Percentiles rank a stretch among this genome's conserved stretches.
Conservation (phyloP, 805 yeast species). For the Saturnispora hagleri region DNA sequence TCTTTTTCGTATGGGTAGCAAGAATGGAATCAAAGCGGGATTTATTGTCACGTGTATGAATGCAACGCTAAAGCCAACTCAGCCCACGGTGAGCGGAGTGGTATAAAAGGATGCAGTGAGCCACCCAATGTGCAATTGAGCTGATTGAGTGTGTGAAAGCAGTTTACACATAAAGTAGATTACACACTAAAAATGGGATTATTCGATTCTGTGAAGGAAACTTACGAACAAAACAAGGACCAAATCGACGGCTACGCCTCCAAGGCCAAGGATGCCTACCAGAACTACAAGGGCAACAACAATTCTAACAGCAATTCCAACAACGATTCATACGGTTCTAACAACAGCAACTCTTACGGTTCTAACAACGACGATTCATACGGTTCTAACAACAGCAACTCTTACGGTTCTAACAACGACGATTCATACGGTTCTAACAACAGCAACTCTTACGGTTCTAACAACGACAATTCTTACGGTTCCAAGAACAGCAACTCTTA, state of each 20-base stretch:
- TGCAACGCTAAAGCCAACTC: neutral
- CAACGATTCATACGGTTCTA: slow-evolving; percentile 3
- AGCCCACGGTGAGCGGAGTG: neutral
- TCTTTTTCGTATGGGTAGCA: neutral
- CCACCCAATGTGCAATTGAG: neutral
- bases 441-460: slow-evolving; percentile 15
- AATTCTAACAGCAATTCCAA: slow-evolving; percentile 9
- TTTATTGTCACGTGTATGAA: neutral
- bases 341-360: slow-evolving; percentile 8
- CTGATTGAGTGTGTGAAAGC: neutral
- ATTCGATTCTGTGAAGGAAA: slow-evolving; percentile 34
- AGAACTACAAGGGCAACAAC: slow-evolving; percentile 14
- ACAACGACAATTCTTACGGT: slow-evolving; percentile 16
- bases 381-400: slow-evolving; percentile 18
- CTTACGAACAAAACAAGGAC: slow-evolving; percentile 14
- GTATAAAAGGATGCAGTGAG: neutral
- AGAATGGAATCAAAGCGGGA: neutral
- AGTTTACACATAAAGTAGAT: neutral
- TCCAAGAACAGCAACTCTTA: slow-evolving; percentile 16
- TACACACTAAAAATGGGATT: slow-evolving; percentile 29
- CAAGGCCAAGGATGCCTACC: slow-evolving; percentile 18
- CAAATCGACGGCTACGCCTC: slow-evolving; percentile 16
- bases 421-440: slow-evolving; percentile 12
- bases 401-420: slow-evolving; percentile 14
- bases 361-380: slow-evolving; percentile 11